Base-by-base conservation (phyloP, 257 asterid genomes). In the Jaltomata sinuosa region DNA sequence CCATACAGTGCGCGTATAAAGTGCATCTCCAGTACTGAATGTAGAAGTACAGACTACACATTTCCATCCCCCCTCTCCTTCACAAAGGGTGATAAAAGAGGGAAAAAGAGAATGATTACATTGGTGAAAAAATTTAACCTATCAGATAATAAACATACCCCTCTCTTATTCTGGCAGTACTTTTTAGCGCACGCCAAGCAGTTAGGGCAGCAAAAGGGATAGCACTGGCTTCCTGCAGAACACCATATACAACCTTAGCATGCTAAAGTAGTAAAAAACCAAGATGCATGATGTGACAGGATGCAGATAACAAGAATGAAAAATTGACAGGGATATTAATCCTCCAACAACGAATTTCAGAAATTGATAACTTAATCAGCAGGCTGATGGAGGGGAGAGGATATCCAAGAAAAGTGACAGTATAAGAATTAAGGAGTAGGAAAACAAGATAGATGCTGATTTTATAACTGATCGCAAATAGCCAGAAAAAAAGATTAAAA, bases 171-270 rank as follows among this genome's bases (percentile, higher is more conserved):
- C 93, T 89, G 82, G 98, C 98, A 64, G 96, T 95, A 90, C 97
- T 86, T 89, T 89, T 90, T 78, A 97, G 84, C n/a, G 99, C 98
- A 82, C 98, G 98, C 98, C 99, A 97, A 86, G 99, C 99, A 87
- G 99, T 97, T 91, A 97, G 86, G 78, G 99, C 93, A 90, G 98
- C 98, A 87, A 97, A 97, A 55, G 99, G 99, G 83, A 97, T 92
- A 78, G 96, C 98, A 85, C 99, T 97, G 36, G 99, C 99, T 81
- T 97, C 99, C 99, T 97, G 93, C 82, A 19, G 53, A 84, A 85
- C 61, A 42, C 9, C 64, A 77, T 49, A 29, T 49, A 49, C 29
- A 52, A 18, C 64, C 62, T 77, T 49, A 77, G 64, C 82, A 77
- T 16, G n/a, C 49, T 76, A 38, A 9, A 88, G 11, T 45, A 49